phyloP scores from a whole-genome alignment of 1,284 basidiomycete genomes.

The Cryptococcus sp. region DNA sequence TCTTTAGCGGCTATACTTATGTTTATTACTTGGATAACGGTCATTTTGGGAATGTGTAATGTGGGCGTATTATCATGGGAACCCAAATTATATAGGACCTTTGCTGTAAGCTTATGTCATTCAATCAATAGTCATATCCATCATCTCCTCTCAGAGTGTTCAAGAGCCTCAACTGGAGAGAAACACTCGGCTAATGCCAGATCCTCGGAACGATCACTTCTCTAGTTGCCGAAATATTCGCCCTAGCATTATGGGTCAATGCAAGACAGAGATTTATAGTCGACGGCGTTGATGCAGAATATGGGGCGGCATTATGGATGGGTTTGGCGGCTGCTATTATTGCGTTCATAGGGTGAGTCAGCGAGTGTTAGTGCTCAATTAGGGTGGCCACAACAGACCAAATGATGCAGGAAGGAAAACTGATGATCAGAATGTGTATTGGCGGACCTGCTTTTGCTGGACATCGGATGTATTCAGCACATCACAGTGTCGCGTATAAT shows the following conservation, averaged over 20 bases:
- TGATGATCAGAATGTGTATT: conserved; percentile 5
- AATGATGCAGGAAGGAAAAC: no score
- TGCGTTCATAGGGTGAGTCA: conserved; percentile 23
- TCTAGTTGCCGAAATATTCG: conserved; percentile 23
- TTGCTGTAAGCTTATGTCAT: conserved; percentile 26
- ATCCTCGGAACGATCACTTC: conserved; percentile 17
- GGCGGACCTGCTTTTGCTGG: conserved; percentile 19
- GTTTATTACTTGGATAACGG: conserved; percentile 22
- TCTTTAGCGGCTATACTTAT: conserved; percentile 21
- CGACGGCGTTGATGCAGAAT: conserved; percentile 8
- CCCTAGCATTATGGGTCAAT: conserved; percentile 20
- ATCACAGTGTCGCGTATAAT: conserved; percentile 16
- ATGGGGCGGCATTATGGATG: conserved; percentile 28
- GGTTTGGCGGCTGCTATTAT: conserved; percentile 19
- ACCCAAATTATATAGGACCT: conserved; percentile 26
- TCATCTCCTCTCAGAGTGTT: background rate
- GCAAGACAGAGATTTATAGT: conserved; percentile 17
- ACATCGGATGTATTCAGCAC: conserved; percentile 23
- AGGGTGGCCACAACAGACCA: no score
- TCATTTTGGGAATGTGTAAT: conserved; percentile 19
- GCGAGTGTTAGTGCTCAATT: no score
- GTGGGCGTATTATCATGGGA: conserved; percentile 24
- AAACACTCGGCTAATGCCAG: no score
- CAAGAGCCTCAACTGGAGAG: background rate
- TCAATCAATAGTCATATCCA: no score